These are phyloP conservation scores for Sarocladium kiliense DNA, from an alignment of 2,329 filamentous ascomycete species.

Conservation along the genomic window DNA sequence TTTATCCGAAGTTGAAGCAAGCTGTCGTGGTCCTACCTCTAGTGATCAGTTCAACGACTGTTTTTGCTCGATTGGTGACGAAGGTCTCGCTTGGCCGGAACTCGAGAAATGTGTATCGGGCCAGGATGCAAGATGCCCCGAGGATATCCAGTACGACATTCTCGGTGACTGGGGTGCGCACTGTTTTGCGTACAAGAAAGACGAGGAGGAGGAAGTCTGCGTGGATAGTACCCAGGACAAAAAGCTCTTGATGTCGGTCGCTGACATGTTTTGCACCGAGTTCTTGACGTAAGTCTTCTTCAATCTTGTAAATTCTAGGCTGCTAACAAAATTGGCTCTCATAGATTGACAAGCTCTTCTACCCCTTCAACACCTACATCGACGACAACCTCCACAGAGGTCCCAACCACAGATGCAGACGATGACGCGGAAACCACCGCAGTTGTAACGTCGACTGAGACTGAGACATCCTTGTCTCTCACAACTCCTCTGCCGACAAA, in stretches of 20 bases:
- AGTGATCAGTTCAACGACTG: conserved; percentile 11
- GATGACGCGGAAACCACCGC: background rate
- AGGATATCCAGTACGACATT: background rate
- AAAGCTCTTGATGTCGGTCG: conserved; percentile 7
- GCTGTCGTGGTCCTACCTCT: conserved; percentile 7
- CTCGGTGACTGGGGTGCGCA: conserved; percentile 8
- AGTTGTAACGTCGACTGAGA: background rate
- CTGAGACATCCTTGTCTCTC: background rate
- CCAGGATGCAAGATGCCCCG: background rate
- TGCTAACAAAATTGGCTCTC: background rate
- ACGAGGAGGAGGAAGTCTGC: conserved; percentile 10
- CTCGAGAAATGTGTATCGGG: conserved; percentile 2
- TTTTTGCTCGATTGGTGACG: conserved; percentile 8
- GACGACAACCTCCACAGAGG: background rate
- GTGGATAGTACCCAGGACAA: conserved; percentile 9
- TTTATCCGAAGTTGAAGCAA: conserved; percentile 6
- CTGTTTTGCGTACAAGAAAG: conserved; percentile 10
- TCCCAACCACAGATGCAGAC: background rate
- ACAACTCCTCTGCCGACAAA: background rate
- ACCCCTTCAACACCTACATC: background rate
- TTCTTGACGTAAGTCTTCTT: conserved; percentile 10
- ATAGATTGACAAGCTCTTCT: background rate
- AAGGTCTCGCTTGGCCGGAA: conserved; percentile 2
- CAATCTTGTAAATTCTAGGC: background rate
- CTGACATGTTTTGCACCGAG: conserved; percentile 9